Evolutionary conservation across 305 asterid species (phyloP).

Genomic region (Ajuga reptans): DNA sequence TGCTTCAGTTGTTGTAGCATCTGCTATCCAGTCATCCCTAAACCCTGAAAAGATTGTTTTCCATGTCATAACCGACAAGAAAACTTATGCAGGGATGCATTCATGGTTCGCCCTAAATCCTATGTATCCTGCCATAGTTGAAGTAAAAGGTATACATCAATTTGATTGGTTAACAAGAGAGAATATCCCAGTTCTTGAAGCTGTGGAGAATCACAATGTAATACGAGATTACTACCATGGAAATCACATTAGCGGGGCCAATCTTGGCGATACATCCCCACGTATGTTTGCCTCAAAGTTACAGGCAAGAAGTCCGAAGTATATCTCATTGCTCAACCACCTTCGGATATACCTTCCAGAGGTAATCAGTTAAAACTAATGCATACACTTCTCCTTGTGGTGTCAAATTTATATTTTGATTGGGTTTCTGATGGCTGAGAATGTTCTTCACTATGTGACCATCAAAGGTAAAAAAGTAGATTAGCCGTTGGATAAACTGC

Average conservation of each 20-base stretch:
- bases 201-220: conserved; percentile 74
- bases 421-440: conserved; percentile 8
- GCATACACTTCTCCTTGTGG: background rate
- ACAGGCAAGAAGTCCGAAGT: conserved; percentile 93
- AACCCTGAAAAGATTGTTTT: conserved; percentile 75
- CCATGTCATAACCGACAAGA: conserved; percentile 96
- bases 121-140: conserved; percentile 74
- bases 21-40: conserved; percentile 72
- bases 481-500: conserved; percentile 2
- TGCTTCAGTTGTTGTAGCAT: conserved; percentile 84
- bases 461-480: background rate
- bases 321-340: conserved; percentile 92
- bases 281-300: conserved; percentile 80
- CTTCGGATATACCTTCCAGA: conserved; percentile 95
- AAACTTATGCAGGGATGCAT: conserved; percentile 98
- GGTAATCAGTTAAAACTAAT: conserved; percentile 38
- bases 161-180: conserved; percentile 97
- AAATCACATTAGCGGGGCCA: conserved; percentile 76
- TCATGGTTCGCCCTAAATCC: conserved; percentile 96
- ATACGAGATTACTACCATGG: conserved; percentile 92
- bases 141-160: conserved; percentile 94
- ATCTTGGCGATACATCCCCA: conserved; percentile 75
- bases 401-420: background rate
- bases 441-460: background rate
- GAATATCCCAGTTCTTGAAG: conserved; percentile 98